Conservation (phyloP, 768 basidiomycete genomes). For the Hypholoma sublateritium region DNA sequence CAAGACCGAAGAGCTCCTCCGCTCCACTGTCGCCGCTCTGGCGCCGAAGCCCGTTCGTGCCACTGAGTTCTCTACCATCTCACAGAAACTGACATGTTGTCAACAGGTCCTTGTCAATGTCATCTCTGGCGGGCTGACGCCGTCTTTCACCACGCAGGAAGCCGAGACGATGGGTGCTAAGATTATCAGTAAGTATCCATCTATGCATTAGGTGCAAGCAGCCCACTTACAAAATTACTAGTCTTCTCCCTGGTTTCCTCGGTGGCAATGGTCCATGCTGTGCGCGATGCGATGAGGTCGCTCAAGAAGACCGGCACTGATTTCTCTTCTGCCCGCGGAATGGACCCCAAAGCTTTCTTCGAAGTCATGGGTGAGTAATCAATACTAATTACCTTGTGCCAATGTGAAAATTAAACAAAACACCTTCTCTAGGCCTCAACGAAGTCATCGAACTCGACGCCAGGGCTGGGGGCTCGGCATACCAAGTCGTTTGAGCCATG, state of each 20-base stretch:
- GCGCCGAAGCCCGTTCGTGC: constrained; percentile 66
- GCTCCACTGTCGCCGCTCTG: constrained; percentile 62
- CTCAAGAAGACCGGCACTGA: constrained; percentile 80
- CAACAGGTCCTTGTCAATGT: constrained; percentile 70
- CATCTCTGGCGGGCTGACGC: constrained; percentile 76
- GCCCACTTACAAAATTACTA: constrained; percentile 21
- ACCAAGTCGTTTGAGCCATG: constrained; percentile 49
- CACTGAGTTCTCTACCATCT: background rate
- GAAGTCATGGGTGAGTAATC: constrained; percentile 63
- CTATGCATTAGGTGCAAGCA: background rate
- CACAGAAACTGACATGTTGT: background rate
- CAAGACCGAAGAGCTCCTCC: constrained; percentile 62
- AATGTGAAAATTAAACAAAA: background rate
- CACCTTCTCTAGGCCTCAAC: constrained; percentile 41
- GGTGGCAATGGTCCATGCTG: constrained; percentile 73
- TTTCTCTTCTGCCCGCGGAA: constrained; percentile 54
- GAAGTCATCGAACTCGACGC: constrained; percentile 56
- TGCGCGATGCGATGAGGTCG: constrained; percentile 71
- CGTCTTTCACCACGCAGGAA: constrained; percentile 68
- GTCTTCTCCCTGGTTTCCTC: constrained; percentile 78
- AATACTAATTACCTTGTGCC: background rate
- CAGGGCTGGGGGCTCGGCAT: constrained; percentile 59
- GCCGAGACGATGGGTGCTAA: constrained; percentile 73
- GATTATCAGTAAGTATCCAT: constrained; percentile 61
- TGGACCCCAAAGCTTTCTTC: constrained; percentile 80